A percentile compares a stretch with the other conserved stretches of the same genome.
These are phyloP conservation scores for Lyophyllum atratum DNA, from an alignment of 768 basidiomycete species.

Conservation along the genomic window DNA sequence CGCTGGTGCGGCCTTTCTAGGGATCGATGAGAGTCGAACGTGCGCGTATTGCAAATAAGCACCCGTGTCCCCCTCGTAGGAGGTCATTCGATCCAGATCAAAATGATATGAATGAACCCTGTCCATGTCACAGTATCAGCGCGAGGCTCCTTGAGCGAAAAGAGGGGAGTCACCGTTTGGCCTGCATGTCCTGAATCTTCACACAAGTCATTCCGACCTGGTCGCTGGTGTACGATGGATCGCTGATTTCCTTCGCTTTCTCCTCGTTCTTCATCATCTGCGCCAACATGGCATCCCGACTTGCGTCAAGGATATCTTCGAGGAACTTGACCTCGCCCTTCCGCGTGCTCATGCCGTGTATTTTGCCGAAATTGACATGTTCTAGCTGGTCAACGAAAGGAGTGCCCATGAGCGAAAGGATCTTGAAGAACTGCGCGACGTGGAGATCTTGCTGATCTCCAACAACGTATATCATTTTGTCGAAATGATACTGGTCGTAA, in stretches of 20 bases:
- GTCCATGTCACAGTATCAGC: not conserved
- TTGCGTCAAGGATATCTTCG: constrained; percentile 87
- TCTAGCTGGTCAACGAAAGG: constrained; percentile 80
- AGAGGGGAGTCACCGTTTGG: constrained; percentile 65
- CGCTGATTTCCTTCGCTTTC: constrained; percentile 83
- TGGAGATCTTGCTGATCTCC: constrained; percentile 86
- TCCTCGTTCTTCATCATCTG: constrained; percentile 94
- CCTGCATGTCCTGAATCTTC: constrained; percentile 97
- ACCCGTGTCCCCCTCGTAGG: constrained; percentile 93
- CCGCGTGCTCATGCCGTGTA: constrained; percentile 91
- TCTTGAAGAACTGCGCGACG: constrained; percentile 88
- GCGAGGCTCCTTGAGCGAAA: not conserved
- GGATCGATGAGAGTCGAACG: constrained; percentile 78
- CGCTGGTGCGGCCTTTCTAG: constrained; percentile 9
- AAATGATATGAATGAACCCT: constrained; percentile 96
- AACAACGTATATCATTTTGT: constrained; percentile 91
- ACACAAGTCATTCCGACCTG: constrained; percentile 93
- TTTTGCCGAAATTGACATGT: constrained; percentile 89
- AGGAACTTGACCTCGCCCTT: constrained; percentile 94
- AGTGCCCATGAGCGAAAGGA: constrained; percentile 84
- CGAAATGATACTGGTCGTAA: constrained; percentile 82
- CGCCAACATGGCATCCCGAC: constrained; percentile 86
- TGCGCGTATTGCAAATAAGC: constrained; percentile 96
- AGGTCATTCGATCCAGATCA: constrained; percentile 90
- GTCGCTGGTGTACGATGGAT: constrained; percentile 73